A percentile compares a stretch with the other conserved stretches of the same genome.
Conservation (phyloP, 2,329 filamentous ascomycete genomes). For the Aureobasidium leucospermi region DNA sequence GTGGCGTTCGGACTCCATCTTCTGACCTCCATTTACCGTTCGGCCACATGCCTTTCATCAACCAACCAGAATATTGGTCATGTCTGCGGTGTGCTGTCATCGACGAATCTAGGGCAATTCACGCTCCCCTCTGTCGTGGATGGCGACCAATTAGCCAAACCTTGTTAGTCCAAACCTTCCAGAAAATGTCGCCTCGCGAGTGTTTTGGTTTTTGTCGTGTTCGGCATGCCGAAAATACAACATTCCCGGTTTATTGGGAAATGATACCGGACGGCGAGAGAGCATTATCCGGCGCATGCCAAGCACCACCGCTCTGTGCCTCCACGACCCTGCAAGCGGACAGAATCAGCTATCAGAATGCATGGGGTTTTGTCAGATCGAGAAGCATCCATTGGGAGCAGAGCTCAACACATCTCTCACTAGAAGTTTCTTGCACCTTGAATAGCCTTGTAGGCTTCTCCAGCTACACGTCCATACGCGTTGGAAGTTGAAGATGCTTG, state of each 20-base stretch:
- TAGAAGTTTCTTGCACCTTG: too few relatives aligned
- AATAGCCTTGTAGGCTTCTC: too few relatives aligned
- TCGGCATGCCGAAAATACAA: conserved; percentile 10
- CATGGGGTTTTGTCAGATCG: too few relatives aligned
- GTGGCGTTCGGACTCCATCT: not conserved
- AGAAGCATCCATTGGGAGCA: too few relatives aligned
- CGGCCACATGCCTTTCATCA: not conserved
- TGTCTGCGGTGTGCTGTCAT: not conserved
- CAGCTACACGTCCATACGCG: too few relatives aligned
- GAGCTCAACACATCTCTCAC: too few relatives aligned
- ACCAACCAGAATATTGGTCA: not conserved
- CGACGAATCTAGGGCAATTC: too few relatives aligned
- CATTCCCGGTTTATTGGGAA: not conserved
- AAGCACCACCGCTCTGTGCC: too few relatives aligned
- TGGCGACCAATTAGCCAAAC: not conserved
- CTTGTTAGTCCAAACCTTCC: not conserved
- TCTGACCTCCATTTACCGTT: not conserved
- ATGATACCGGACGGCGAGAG: too few relatives aligned
- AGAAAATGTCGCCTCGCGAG: not conserved
- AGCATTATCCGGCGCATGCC: too few relatives aligned
- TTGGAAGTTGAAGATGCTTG: not conserved
- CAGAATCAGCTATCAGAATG: too few relatives aligned
- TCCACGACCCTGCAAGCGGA: too few relatives aligned
- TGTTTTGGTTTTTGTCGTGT: not conserved
- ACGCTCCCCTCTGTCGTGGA: not conserved